A percentile compares a stretch with the other conserved stretches of the same genome.
phyloP scores from a whole-genome alignment of 768 basidiomycete genomes.

The Phanerochaete carnosa region DNA sequence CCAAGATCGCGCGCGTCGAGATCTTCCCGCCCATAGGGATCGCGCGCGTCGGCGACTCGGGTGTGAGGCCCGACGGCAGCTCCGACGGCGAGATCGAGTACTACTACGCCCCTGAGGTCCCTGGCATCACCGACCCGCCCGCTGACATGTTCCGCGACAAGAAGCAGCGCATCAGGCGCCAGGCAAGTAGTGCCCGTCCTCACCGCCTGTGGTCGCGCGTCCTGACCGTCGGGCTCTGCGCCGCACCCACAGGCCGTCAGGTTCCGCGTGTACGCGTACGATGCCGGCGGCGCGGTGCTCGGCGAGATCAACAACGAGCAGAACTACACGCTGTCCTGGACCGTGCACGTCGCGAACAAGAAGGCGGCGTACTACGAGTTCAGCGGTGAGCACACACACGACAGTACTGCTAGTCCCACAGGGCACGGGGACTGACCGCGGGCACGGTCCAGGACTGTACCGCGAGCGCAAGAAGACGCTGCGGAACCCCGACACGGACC shows the following conservation, averaged over 20 bases:
- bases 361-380: slow-evolving; percentile 23
- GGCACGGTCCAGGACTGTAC: not conserved
- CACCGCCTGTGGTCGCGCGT: no score
- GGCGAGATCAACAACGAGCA: slow-evolving; percentile 25
- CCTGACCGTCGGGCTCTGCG: slow-evolving; percentile 33
- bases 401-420: not conserved
- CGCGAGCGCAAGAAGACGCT: slow-evolving; percentile 4
- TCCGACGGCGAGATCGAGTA: slow-evolving; percentile 10
- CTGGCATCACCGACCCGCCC: slow-evolving; percentile 21
- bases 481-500: slow-evolving; percentile 8
- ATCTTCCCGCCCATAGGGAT: slow-evolving; percentile 35
- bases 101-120: slow-evolving; percentile 29
- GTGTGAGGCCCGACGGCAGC: slow-evolving; percentile 3
- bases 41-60: slow-evolving; percentile 32
- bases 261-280: slow-evolving; percentile 33
- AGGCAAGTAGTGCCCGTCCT: slow-evolving; percentile 16
- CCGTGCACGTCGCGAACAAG: slow-evolving; percentile 31
- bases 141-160: slow-evolving; percentile 19
- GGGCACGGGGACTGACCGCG: not conserved
- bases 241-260: slow-evolving; percentile 29
- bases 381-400: slow-evolving; percentile 17
- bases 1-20: slow-evolving; percentile 16
- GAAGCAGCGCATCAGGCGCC: slow-evolving; percentile 25
- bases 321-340: slow-evolving; percentile 26
- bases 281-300: slow-evolving; percentile 21